Evolutionary conservation across 2,329 filamentous ascomycete genomes (phyloP).

Genomic region (Penicillium brevicompactum): DNA sequence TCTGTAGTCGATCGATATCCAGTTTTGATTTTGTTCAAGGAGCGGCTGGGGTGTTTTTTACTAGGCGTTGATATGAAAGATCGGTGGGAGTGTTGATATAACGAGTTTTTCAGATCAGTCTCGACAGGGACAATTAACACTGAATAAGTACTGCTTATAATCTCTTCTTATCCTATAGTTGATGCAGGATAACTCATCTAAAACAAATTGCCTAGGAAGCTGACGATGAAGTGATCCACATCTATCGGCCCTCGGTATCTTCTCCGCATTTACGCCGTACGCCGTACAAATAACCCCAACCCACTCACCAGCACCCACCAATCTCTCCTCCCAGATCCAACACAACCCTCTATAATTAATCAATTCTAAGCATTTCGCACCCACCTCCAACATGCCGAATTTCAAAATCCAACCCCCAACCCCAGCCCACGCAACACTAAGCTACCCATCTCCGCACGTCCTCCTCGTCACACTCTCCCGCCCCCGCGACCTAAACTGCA

Average conservation of each 20-base stretch:
- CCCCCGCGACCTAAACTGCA: constrained; percentile 47
- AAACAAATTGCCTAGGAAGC: background rate
- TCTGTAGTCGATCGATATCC: constrained; percentile 19
- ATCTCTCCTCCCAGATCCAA: background rate
- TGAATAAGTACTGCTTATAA: constrained; percentile 1
- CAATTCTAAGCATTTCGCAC: background rate
- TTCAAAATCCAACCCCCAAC: constrained; percentile 35
- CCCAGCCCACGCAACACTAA: constrained; percentile 35
- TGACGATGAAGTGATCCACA: constrained; percentile 1
- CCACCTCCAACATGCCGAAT: constrained; percentile 20
- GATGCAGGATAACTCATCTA: background rate
- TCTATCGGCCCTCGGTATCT: constrained; percentile 24
- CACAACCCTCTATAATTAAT: background rate
- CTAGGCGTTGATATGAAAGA: constrained; percentile 19
- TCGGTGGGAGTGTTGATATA: constrained; percentile 16
- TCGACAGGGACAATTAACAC: background rate
- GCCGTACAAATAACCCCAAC: background rate
- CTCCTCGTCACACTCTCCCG: constrained; percentile 52
- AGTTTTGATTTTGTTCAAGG: constrained; percentile 13
- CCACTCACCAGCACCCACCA: background rate
- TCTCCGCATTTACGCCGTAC: constrained; percentile 17
- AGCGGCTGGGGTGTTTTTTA: constrained; percentile 13
- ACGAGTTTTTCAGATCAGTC: constrained; percentile 1
- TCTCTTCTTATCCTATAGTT: background rate
- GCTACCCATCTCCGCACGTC: constrained; percentile 49